Evolutionary conservation across 2,329 filamentous ascomycete species (phyloP).

Genomic region (Colletotrichum noveboracense): DNA sequence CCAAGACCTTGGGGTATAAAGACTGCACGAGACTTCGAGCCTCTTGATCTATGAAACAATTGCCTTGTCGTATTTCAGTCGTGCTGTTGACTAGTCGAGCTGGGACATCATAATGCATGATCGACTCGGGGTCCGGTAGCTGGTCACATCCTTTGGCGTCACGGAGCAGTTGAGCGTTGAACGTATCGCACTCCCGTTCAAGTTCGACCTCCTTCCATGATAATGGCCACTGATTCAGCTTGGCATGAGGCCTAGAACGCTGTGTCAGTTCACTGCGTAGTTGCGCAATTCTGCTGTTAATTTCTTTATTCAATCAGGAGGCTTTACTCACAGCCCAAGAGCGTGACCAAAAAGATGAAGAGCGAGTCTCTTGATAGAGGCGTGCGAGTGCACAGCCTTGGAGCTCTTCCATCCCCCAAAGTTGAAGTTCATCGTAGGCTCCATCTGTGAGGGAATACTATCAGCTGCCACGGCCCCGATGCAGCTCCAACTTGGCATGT

Average conservation of each 20-base stretch:
- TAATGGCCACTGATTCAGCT: background rate
- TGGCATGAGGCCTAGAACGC: background rate
- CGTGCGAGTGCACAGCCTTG: background rate
- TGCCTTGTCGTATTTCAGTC: background rate
- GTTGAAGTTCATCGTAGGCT: background rate
- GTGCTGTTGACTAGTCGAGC: background rate
- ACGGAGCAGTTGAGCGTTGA: background rate
- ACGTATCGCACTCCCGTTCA: background rate
- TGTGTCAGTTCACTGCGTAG: background rate
- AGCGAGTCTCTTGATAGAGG: background rate
- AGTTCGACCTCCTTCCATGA: background rate
- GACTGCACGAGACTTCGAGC: background rate
- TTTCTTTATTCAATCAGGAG: background rate
- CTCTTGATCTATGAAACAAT: background rate
- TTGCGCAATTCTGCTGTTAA: background rate
- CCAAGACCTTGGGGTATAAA: background rate
- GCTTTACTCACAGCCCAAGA: background rate
- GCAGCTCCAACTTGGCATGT: background rate
- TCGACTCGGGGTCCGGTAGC: background rate
- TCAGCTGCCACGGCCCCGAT: background rate
- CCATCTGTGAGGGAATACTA: background rate
- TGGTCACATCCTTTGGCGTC: background rate
- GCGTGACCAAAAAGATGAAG: background rate
- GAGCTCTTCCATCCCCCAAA: background rate
- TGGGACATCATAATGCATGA: background rate